A percentile compares a stretch with the other conserved stretches of the same genome.
Evolutionary conservation across 495 filamentous ascomycete species (phyloP).

Genomic region (Xylaria nigripes): DNA sequence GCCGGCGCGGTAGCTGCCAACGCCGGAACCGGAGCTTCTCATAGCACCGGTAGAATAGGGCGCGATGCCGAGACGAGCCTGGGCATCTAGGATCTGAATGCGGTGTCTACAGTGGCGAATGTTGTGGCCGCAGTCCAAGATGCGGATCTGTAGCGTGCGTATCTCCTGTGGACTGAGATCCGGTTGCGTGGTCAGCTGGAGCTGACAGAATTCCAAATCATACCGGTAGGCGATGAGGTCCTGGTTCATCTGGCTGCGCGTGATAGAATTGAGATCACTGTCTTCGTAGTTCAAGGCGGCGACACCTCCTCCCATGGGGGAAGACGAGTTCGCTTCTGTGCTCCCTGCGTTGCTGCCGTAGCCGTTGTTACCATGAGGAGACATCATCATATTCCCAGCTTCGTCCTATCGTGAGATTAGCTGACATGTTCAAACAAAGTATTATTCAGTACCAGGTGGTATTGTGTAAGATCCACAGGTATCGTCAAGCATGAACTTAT

Average conservation of each 20-base stretch:
- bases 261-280: constrained; percentile 32
- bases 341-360: constrained; percentile 4
- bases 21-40: neutral
- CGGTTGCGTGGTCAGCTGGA: constrained; percentile 20
- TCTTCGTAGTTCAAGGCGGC: constrained; percentile 18
- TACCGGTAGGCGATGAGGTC: constrained; percentile 35
- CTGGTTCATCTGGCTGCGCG: constrained; percentile 33
- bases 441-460: too few relatives aligned
- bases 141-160: constrained; percentile 33
- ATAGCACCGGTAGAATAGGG: neutral
- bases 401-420: constrained; percentile 5
- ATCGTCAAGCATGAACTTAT: too few relatives aligned
- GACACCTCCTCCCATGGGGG: constrained; percentile 1
- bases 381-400: neutral
- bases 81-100: constrained; percentile 26
- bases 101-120: constrained; percentile 35
- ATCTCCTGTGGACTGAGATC: constrained; percentile 37
- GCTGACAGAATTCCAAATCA: constrained; percentile 32
- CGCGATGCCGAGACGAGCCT: constrained; percentile 7
- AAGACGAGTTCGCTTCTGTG: constrained; percentile 1
- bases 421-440: neutral
- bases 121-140: constrained; percentile 35
- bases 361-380: constrained; percentile 6
- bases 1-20: neutral
- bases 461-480: too few relatives aligned